Evolutionary conservation across 805 yeast genomes (phyloP), one percentile per base, ranked within the genome.

Genomic region (Myxozyma nipponensis): DNA sequence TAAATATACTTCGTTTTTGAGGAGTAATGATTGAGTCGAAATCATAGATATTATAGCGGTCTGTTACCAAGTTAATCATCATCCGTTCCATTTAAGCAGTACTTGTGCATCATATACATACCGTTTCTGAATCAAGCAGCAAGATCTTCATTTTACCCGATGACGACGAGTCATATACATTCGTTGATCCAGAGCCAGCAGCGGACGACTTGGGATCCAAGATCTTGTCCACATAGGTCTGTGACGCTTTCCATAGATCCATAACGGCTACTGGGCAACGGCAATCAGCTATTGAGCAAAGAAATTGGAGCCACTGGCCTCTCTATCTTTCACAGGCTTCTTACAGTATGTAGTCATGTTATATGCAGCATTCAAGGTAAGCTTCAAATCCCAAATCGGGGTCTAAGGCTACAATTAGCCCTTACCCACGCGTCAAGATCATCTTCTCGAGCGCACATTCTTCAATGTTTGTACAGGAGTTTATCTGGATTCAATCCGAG

Each of bases 1-100:
- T 44, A 93, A 73, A 52, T 86, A 88, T n/a, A 93, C 79, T 55
- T 91, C 95, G 59, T 86, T 78, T 58, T 84, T 81, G 35, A 93
- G 74, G 40, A 93, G 73, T 49, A 82, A 85, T 2, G 95, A 83
- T 65, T 93, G 98, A 1, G 96, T 85, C 25, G 95, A 79, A 60
- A 85, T 81, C 77, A 93, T 75, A n/a, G 97, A 88, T 21, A 93
- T 78, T 22, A 89, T 81, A 0, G 89, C 76, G 4, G 95, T 86
- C 59, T 64, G n/a, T n/a, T n/a, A n/a, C n/a, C n/a, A 32, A 18
- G 17, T 6, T 23, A 30, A 34, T 40, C 15, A 23, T 26, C 19
- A 35, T 35, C 21, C 13, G 7, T 28, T 7, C 7, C 32, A 24
- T 30, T 19, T 15, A n/a, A 19, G 24, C 10, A 5, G 32, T 28